Evolutionary conservation across 2,329 filamentous ascomycete species (phyloP).

Genomic region (Westerdykella ornata): DNA sequence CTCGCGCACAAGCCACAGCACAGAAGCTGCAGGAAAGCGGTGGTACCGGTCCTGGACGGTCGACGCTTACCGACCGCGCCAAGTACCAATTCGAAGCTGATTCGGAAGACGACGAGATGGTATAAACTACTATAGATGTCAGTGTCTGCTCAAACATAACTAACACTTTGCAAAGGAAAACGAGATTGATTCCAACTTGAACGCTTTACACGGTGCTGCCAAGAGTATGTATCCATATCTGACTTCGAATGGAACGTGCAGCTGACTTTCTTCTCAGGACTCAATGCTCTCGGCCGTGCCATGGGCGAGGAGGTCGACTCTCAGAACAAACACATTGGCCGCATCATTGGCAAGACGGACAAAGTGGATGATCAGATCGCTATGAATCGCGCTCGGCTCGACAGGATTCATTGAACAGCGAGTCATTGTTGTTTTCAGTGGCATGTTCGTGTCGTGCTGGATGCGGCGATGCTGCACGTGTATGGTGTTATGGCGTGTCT

Average conservation of each 20-base stretch:
- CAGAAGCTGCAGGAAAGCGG: conserved; percentile 9
- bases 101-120: conserved; percentile 11
- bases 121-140: neutral
- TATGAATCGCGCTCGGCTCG: conserved; percentile 67
- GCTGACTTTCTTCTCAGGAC: conserved; percentile 8
- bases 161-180: conserved; percentile 37
- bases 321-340: conserved; percentile 71
- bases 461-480: too few relatives aligned
- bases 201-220: conserved; percentile 52
- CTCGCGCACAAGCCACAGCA: conserved; percentile 19
- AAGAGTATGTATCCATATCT: conserved; percentile 38
- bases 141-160: neutral
- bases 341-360: conserved; percentile 78
- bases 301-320: conserved; percentile 68
- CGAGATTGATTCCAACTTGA: conserved; percentile 39
- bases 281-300: conserved; percentile 67
- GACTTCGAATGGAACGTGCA: too few relatives aligned
- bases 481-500: too few relatives aligned
- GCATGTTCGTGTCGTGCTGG: too few relatives aligned
- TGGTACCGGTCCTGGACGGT: conserved; percentile 9
- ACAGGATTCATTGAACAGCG: conserved; percentile 49
- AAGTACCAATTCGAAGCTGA: conserved; percentile 34
- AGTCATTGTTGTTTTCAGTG: too few relatives aligned
- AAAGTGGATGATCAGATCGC: conserved; percentile 68
- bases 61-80: conserved; percentile 27